Base-by-base conservation (phyloP, 1,284 basidiomycete species). In the Ceratobasidium sp. region DNA sequence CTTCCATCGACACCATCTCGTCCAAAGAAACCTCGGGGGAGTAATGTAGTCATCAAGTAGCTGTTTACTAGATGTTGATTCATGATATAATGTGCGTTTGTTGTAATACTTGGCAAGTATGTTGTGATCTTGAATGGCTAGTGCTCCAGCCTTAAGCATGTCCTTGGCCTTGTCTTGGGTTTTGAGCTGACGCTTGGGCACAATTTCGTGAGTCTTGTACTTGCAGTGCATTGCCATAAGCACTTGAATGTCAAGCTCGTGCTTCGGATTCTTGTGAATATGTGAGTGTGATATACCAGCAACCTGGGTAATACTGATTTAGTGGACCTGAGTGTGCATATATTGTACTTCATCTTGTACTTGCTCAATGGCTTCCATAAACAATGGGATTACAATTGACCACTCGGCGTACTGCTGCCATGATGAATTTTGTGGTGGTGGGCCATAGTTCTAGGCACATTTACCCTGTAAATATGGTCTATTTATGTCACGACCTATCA, bases 401-500 rank as follows among this genome's bases (percentile, higher is more conserved):
- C 11, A 13, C 51, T 54, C 24, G 22, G 14, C 51, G 22, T 54
- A 54, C 22, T 24, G 51, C 24, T 54, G 13, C 51, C 51, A 54
- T 13, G 51, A 54, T 24, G 51, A 14, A 24, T 54, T 54, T 24
- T 54, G 51, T 24, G 51, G 51, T 54, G 51, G 51, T 24, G 51
- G 24, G 11, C 51, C 51, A 54, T 54, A 54, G 24, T 54, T 22
- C 51, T 54, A n/a, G n/a, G n/a, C n/a, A n/a, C n/a, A n/a, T n/a
- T n/a, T n/a, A n/a, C n/a, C n/a, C n/a, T n/a, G n/a, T n/a, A n/a
- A n/a, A n/a, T n/a, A n/a, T n/a, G n/a, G n/a, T n/a, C n/a, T n/a
- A n/a, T n/a, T n/a, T n/a, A n/a, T n/a, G n/a, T n/a, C n/a, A n/a
- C n/a, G n/a, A n/a, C n/a, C n/a, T n/a, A n/a, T n/a, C n/a, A n/a